phyloP scores from a whole-genome alignment of 2,329 filamentous ascomycete genomes.

The Aspergillus clavatus region DNA sequence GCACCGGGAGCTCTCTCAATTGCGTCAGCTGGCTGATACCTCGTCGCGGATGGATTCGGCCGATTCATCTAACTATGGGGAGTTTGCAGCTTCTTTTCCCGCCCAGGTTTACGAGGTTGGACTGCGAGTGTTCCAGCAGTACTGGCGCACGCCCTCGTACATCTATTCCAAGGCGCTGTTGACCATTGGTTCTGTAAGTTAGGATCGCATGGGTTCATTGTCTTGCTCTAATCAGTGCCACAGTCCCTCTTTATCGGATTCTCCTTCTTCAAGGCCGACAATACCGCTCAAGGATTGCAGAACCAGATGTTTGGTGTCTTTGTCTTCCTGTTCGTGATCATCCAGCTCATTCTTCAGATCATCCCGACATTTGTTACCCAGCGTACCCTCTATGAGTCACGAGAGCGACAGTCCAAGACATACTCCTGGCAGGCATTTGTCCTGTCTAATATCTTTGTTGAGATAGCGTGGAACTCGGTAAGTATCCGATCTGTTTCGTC shows the following conservation, averaged over 20 bases:
- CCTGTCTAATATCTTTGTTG: constrained; percentile 62
- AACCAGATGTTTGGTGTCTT: constrained; percentile 87
- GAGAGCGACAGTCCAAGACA: constrained; percentile 58
- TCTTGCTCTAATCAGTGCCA: constrained; percentile 28
- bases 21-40: constrained; percentile 46
- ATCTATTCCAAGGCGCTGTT: constrained; percentile 75
- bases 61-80: constrained; percentile 50
- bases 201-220: too few relatives aligned
- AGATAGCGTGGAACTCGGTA: constrained; percentile 56
- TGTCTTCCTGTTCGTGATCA: constrained; percentile 73
- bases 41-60: constrained; percentile 30
- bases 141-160: constrained; percentile 81
- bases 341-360: constrained; percentile 46
- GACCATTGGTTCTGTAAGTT: constrained; percentile 51
- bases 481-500: not conserved
- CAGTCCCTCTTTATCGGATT: constrained; percentile 70
- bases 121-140: constrained; percentile 74
- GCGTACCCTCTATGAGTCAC: constrained; percentile 53
- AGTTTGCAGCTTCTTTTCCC: constrained; percentile 70
- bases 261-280: constrained; percentile 67
- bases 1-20: constrained; percentile 41
- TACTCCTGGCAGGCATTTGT: constrained; percentile 70
- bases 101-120: constrained; percentile 62
- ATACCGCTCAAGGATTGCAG: constrained; percentile 73
- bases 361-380: constrained; percentile 55